Evolutionary conservation across 352 stramenopile genomes (phyloP).

Genomic region (Sclerospora graminicola): DNA sequence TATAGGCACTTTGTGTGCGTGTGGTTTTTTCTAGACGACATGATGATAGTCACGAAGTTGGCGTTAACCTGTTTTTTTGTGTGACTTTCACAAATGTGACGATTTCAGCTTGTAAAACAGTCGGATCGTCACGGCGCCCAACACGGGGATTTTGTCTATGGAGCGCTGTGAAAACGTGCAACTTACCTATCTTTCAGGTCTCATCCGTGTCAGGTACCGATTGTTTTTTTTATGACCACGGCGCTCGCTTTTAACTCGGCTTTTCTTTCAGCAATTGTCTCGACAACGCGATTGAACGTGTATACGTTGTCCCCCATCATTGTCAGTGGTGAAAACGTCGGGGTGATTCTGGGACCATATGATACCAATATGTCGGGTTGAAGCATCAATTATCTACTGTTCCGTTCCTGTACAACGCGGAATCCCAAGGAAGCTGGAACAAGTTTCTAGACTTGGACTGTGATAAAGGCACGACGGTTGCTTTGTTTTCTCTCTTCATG

Average conservation of each 20-base stretch:
- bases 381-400: conserved; percentile 53
- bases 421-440: conserved; percentile 50
- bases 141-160: conserved; percentile 86
- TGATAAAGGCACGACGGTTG: conserved; percentile 34
- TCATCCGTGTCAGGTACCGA: conserved; percentile 74
- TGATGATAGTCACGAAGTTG: too few species aligned
- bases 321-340: conserved; percentile 92
- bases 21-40: too few species aligned
- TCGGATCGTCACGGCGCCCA: conserved; percentile 92
- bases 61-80: conserved; percentile 44
- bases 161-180: conserved; percentile 92
- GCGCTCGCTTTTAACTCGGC: neutral
- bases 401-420: conserved; percentile 34
- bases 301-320: conserved; percentile 89
- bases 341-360: conserved; percentile 91
- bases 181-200: conserved; percentile 78
- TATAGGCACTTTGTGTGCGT: neutral
- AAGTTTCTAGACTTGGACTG: conserved; percentile 59
- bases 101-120: conserved; percentile 92
- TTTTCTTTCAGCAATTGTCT: conserved; percentile 82
- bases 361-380: conserved; percentile 92
- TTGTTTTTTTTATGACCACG: neutral
- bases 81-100: conserved; percentile 73
- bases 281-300: conserved; percentile 85
- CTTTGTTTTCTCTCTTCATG: too few species aligned